Evolutionary conservation across 1,284 basidiomycete species (phyloP), one percentile per base, ranked within the genome.

Genomic region (Leccinum griseonigrum): DNA sequence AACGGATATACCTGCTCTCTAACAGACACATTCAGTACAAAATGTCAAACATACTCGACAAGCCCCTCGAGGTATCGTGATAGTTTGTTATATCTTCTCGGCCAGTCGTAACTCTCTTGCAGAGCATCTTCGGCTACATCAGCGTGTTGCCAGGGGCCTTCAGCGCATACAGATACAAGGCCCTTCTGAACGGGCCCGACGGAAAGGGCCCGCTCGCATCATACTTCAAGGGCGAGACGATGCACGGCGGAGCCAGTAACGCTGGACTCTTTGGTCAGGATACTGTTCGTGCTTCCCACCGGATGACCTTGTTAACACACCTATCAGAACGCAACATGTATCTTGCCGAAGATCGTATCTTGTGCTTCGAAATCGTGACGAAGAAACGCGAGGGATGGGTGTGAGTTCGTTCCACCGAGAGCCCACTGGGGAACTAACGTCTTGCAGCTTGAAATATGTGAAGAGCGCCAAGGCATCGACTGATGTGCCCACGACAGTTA

Each of bases 291-390:
- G 11, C 54, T 52, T 28, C n/a, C 51, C 59, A 46, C 18, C 51
- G 9, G 59, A 60, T 46, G 28, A 50, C 59, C 6, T 36, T 48
- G n/a, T 53, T 64, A 22, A 71, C 36, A 50, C 13, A 22, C 18
- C 40, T 65, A 57, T 43, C 74, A 79, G 85, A 94, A 74, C 83
- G 91, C 40, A 95, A 95, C 79, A 95, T 94, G 91, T 94, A 94
- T 74, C 85, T 94, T 64, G 93, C 93, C 26, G 92, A 92, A 72
- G 95, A 98, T 79, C 92, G 97, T 71, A 98, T 98, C 65, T 79
- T 97, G 52, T 98, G 96, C 76, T 99, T 97, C 77, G 97, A 98
- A 77, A 93, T 99, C 57, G 94, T 98, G 56, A 96, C 95, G 4
- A 98, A 98, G 82, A 91, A 91, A 73, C 79, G 78, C 29, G 90